Evolutionary conservation across 371 early-diverging fungal genomes (phyloP), one percentile per base, ranked within the genome.

Genomic region (Mucor mucedo): DNA sequence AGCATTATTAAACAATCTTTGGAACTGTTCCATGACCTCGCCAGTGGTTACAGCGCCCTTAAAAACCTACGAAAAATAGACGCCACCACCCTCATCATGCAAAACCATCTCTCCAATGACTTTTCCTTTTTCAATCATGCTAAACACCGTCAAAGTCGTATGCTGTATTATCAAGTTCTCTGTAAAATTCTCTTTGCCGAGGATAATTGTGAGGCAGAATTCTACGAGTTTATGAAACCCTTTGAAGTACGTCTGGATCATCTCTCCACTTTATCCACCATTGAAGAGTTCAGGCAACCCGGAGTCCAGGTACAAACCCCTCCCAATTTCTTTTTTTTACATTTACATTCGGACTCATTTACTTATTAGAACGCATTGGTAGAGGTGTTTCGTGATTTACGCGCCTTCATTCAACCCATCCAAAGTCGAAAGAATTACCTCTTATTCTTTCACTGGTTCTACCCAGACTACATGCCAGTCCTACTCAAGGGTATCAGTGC

Each of bases 381-480:
- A 9, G 89, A 90, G 9, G 50, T 89, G 3, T 90, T 95, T 63
- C 81, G 90, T n/a, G 95, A 95, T 69, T 69, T 95, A 48, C 84
- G 93, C 39, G 93, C 93, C 3, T 86, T 93, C 53, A 76, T 93
- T 40, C 62, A 79, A 1, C 83, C 92, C 14, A 80, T 91, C 29
- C 75, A 77, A 55, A 80, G 73, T 9, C 83, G 82, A 66, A 70
- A 71, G 49, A 78, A 85, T 60, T 95, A 83, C 61, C 61, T 67
- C 27, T 38, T 88, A 48, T 90, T 95, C 62, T 93, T 91, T 60
- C 87, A 91, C 38, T 95, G 95, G 95, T 84, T 95, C 33, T 87
- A 83, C 67, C 83, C 89, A 8, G 69, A 77, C 7, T 87, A 89
- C 57, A 83, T 85, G 61, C 81, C 76, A 0, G 76, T 91, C 11